These are phyloP conservation scores for Penicillium sp. DNA, from an alignment of 2,329 filamentous ascomycete species.

Conservation along the genomic window DNA sequence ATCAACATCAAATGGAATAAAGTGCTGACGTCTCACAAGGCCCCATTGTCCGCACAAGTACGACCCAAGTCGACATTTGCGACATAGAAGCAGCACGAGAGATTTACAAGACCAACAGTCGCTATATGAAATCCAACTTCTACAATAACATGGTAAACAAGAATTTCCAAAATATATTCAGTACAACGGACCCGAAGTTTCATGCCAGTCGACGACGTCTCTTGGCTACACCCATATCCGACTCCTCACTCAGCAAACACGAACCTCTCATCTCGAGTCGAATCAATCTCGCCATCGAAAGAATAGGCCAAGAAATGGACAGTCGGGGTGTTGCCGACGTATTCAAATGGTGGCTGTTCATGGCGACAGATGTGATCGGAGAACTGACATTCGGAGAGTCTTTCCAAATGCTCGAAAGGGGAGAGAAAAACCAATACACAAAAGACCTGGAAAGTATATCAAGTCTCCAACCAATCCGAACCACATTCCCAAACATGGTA, in stretches of 20 bases:
- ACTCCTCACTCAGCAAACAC: slow-evolving; percentile 30
- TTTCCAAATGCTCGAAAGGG: slow-evolving; percentile 54
- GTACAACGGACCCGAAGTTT: slow-evolving; percentile 39
- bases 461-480: slow-evolving; percentile 18
- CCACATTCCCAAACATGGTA: slow-evolving; percentile 27
- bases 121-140: slow-evolving; percentile 36
- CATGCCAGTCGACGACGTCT: slow-evolving; percentile 46
- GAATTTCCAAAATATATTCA: slow-evolving; percentile 41
- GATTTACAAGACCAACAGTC: slow-evolving; percentile 36
- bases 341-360: slow-evolving; percentile 56
- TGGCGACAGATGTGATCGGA: slow-evolving; percentile 57
- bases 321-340: slow-evolving; percentile 45
- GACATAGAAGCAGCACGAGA: slow-evolving; percentile 34
- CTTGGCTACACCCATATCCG: slow-evolving; percentile 36
- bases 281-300: slow-evolving; percentile 42
- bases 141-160: slow-evolving; percentile 27
- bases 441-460: slow-evolving; percentile 35
- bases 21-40: slow-evolving; percentile 17
- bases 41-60: slow-evolving; percentile 33
- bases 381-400: slow-evolving; percentile 59
- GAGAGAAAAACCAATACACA: slow-evolving; percentile 49
- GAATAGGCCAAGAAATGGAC: slow-evolving; percentile 49
- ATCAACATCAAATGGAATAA: not conserved
- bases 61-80: slow-evolving; percentile 39
- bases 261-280: slow-evolving; percentile 43